These are phyloP conservation scores for Colletotrichum plurivorum DNA, from an alignment of 2,329 filamentous ascomycete genomes.

Conservation along the genomic window DNA sequence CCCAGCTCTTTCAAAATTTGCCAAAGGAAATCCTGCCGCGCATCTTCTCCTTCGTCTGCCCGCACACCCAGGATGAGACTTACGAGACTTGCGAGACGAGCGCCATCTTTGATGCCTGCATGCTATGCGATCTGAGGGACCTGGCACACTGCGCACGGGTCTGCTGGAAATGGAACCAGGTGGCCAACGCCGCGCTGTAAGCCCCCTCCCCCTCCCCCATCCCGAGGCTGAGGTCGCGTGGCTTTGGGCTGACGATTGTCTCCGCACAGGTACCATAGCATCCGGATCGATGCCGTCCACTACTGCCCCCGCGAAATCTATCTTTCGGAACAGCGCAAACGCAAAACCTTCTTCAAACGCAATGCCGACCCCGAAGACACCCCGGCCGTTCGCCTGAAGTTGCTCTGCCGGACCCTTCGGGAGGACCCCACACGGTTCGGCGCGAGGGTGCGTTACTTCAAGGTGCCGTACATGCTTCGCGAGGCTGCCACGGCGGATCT, in stretches of 20 bases:
- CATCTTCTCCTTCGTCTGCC: slow-evolving; percentile 88
- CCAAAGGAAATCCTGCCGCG: slow-evolving; percentile 78
- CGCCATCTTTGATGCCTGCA: slow-evolving; percentile 84
- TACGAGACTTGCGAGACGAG: slow-evolving; percentile 89
- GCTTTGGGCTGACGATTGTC: slow-evolving; percentile 27
- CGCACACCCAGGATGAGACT: slow-evolving; percentile 81
- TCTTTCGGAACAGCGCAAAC: slow-evolving; percentile 84
- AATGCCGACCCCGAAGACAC: slow-evolving; percentile 87
- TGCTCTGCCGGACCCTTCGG: slow-evolving; percentile 86
- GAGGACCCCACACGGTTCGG: slow-evolving; percentile 80
- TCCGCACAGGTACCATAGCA: slow-evolving; percentile 80
- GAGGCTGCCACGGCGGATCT: slow-evolving; percentile 88
- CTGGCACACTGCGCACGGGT: slow-evolving; percentile 84
- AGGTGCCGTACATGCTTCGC: slow-evolving; percentile 94
- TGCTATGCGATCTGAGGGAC: slow-evolving; percentile 94
- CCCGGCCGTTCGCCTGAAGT: slow-evolving; percentile 79
- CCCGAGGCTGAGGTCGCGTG: slow-evolving; percentile 17
- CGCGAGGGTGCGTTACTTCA: slow-evolving; percentile 81
- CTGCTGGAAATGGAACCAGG: slow-evolving; percentile 78
- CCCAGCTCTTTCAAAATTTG: slow-evolving; percentile 65
- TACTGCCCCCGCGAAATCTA: slow-evolving; percentile 91
- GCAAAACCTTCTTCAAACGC: slow-evolving; percentile 78
- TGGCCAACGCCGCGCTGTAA: slow-evolving; percentile 71
- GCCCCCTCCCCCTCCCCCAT: slow-evolving; percentile 50
- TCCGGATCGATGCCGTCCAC: slow-evolving; percentile 94